These are phyloP conservation scores for Leccinellum rugosiceps DNA, from an alignment of 768 basidiomycete species.

Conservation along the genomic window DNA sequence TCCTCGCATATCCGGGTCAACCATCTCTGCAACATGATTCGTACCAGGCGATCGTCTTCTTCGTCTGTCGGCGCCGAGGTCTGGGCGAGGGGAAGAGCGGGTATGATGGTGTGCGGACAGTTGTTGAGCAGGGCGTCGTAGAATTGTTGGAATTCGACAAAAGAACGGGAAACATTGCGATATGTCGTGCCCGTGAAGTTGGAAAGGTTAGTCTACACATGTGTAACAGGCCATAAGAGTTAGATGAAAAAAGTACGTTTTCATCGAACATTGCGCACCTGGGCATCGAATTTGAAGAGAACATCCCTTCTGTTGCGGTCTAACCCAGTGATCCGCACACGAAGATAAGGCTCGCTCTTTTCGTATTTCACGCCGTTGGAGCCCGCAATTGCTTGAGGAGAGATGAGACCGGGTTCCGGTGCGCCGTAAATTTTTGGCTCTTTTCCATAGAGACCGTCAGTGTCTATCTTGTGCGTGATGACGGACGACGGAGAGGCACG, in stretches of 20 bases:
- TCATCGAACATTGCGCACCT: conserved; percentile 48
- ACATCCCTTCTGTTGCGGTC: conserved; percentile 96
- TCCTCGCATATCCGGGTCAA: conserved; percentile 91
- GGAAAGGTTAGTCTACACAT: conserved; percentile 80
- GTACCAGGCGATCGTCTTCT: conserved; percentile 95
- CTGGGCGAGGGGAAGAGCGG: conserved; percentile 92
- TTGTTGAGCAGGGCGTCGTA: conserved; percentile 85
- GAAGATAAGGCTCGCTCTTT: conserved; percentile 78
- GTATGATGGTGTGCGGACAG: conserved; percentile 95
- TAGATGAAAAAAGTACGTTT: background rate
- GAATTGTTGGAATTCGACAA: conserved; percentile 91
- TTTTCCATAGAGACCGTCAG: conserved; percentile 65
- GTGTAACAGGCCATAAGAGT: background rate
- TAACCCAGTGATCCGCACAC: conserved; percentile 84
- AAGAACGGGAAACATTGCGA: conserved; percentile 92
- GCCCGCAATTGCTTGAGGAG: conserved; percentile 60
- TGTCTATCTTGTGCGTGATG: conserved; percentile 48
- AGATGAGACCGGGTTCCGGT: conserved; percentile 79
- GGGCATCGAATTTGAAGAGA: conserved; percentile 90
- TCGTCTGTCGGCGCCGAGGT: conserved; percentile 97
- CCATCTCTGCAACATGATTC: conserved; percentile 95
- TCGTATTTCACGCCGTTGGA: conserved; percentile 73
- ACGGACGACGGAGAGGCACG: conserved; percentile 52
- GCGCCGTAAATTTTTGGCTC: conserved; percentile 87
- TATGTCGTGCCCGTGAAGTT: conserved; percentile 89